A percentile compares a stretch with the other conserved stretches of the same genome.
Conservation (phyloP, 768 basidiomycete genomes). For the Termitomyces heimii region DNA sequence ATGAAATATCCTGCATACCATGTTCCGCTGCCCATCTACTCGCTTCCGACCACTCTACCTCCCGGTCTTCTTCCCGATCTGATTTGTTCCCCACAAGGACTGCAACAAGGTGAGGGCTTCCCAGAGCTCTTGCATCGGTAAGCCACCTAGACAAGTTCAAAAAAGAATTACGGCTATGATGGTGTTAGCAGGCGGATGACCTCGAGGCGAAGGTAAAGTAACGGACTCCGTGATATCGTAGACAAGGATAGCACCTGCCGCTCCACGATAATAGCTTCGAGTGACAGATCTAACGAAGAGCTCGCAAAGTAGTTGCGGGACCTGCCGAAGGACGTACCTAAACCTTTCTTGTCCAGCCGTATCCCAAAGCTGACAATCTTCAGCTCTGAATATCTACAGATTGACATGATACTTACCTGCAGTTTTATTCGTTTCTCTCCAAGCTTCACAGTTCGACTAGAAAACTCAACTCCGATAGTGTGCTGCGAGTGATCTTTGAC, state of each 20-base stretch:
- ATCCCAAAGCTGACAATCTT: constrained; percentile 74
- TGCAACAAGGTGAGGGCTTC: constrained; percentile 84
- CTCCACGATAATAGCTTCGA: constrained; percentile 93
- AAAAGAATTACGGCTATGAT: constrained; percentile 79
- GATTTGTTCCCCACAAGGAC: constrained; percentile 95
- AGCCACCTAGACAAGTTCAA: constrained; percentile 83
- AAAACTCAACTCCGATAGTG: constrained; percentile 98
- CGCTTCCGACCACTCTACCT: constrained; percentile 95
- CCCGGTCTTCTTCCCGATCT: constrained; percentile 89
- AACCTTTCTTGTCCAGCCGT: constrained; percentile 97
- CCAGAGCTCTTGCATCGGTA: constrained; percentile 87
- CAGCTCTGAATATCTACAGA: neutral
- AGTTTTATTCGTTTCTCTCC: constrained; percentile 95
- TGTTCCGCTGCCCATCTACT: constrained; percentile 96
- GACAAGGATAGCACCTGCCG: constrained; percentile 86
- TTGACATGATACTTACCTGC: constrained; percentile 53
- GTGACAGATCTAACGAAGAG: constrained; percentile 67
- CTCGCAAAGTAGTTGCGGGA: constrained; percentile 3
- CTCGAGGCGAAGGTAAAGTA: neutral
- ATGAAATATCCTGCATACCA: constrained; percentile 41
- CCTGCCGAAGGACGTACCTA: constrained; percentile 38
- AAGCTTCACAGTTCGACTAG: constrained; percentile 86
- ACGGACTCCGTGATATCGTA: constrained; percentile 88
- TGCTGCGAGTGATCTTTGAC: constrained; percentile 97
- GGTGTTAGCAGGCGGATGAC: constrained; percentile 1